A percentile compares a stretch with the other conserved stretches of the same genome.
These are phyloP conservation scores for Tuber indicum DNA, from an alignment of 495 filamentous ascomycete genomes.

Conservation along the genomic window DNA sequence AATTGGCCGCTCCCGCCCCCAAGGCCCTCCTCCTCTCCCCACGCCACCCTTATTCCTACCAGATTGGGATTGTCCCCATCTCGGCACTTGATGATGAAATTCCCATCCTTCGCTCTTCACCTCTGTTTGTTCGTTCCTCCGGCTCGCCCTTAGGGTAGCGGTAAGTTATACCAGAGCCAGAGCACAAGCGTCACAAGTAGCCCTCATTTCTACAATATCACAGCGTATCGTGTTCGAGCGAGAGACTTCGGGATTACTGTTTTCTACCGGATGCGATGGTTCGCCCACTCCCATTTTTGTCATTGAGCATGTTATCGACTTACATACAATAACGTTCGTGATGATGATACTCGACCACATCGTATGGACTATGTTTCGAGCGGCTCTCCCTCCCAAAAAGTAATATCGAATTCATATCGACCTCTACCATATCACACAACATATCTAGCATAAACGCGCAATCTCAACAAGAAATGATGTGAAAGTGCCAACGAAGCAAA, in stretches of 20 bases:
- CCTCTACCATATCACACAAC: slow-evolving; percentile 1
- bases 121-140: slow-evolving; percentile 14
- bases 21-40: slow-evolving; percentile 19
- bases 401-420: slow-evolving; percentile 5
- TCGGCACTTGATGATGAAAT: slow-evolving; percentile 30
- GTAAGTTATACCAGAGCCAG: slow-evolving; percentile 5
- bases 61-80: slow-evolving; percentile 33
- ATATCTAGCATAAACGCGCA: slow-evolving; percentile 2
- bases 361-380: background rate
- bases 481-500: slow-evolving; percentile 5
- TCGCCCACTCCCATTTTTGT: background rate
- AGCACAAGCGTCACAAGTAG: background rate
- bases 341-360: background rate
- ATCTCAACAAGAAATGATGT: slow-evolving; percentile 2
- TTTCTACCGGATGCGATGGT: background rate
- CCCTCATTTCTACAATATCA: background rate
- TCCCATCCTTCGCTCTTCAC: slow-evolving; percentile 11
- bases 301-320: background rate
- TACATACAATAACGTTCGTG: background rate
- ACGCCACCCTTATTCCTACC: slow-evolving; percentile 30
- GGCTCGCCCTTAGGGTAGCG: slow-evolving; percentile 25
- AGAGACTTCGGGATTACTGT: background rate
- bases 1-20: slow-evolving; percentile 27
- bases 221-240: background rate
- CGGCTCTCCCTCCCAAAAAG: background rate